Evolutionary conservation across 345 rosid genomes (phyloP), one percentile per base, ranked within the genome.

Genomic region (Adansonia digitata): DNA sequence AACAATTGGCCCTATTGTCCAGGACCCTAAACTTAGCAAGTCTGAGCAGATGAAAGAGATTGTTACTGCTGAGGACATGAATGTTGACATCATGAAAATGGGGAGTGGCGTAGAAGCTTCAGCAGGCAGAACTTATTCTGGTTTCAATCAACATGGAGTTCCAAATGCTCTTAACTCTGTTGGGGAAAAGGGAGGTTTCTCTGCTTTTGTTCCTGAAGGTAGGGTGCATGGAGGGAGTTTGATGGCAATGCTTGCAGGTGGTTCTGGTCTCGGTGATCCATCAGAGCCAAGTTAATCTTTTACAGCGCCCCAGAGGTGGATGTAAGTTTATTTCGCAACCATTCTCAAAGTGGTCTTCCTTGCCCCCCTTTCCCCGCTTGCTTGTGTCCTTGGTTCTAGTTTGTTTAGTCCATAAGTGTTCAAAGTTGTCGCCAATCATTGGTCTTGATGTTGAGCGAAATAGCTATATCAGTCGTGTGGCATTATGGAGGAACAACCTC

Each of bases 141-240:
- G 81, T 76, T 72, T 85, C 76, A 82, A 79, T 48, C 86, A 83
- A 45, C 67, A 74, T 31, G 90, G 81, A 55, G 62, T 49, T 3
- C 43, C 78, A 22, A 77, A 75, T 48, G 73, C 69, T 10, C 57
- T 53, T 64, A 27, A 27, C 31, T 56, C 83, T 27, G 77, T 62
- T 60, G n/a, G n/a, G n/a, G 69, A 52, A 18, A 86, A 81, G 76
- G 72, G 71, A 65, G 84, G 80, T 45, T 12, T 51, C 55, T 63
- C 91, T 14, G 84, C 72, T 27, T 68, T 75, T 67, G 86, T 79
- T 71, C 90, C 97, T n/a, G 98, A 94, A 87, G 98, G 97, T 76
- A 86, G 98, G 83, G 98, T 94, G 34, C 98, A 90, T 75, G 98
- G 98, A 69, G 98, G 98, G 76, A 88, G 97, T 82, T 85, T 92